Evolutionary conservation across 352 stramenopile genomes (phyloP).

Genomic region (Globisporangium mamillatum): DNA sequence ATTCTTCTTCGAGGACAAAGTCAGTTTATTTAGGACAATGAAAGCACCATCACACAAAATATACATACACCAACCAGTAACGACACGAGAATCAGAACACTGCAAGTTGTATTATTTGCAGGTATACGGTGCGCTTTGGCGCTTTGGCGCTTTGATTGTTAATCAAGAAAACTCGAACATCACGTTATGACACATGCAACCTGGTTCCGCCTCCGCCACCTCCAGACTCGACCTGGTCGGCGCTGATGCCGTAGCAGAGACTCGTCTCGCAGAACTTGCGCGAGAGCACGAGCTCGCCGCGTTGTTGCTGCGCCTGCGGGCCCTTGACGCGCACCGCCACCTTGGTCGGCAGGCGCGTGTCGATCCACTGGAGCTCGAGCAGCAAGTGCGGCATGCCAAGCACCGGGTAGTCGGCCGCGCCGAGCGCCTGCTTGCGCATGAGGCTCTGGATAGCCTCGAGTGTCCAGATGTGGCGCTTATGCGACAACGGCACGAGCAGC

Average conservation of each 20-base stretch:
- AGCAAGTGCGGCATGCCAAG: constrained; percentile 45
- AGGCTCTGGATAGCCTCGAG: constrained; percentile 42
- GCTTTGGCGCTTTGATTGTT: no score
- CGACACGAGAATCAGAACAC: no score
- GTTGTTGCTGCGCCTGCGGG: background rate
- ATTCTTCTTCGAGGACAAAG: no score
- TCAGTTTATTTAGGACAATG: no score
- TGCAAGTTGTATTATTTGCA: no score
- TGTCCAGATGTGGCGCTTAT: constrained; percentile 48
- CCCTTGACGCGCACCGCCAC: constrained; percentile 40
- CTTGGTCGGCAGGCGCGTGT: constrained; percentile 51
- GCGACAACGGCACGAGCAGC: constrained; percentile 44
- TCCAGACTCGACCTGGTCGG: constrained; percentile 17
- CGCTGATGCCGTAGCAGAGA: constrained; percentile 33
- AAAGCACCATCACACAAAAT: no score
- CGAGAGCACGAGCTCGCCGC: constrained; percentile 24
- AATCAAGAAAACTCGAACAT: no score
- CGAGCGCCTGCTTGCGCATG: constrained; percentile 43
- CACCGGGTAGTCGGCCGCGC: constrained; percentile 36
- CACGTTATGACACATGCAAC: no score
- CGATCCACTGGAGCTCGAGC: constrained; percentile 60
- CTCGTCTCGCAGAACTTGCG: constrained; percentile 42
- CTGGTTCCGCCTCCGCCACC: background rate
- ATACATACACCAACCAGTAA: no score
- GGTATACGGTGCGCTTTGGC: no score